Base-by-base conservation (phyloP, 169 alveolate genomes). In the Plasmodium gonderi region DNA sequence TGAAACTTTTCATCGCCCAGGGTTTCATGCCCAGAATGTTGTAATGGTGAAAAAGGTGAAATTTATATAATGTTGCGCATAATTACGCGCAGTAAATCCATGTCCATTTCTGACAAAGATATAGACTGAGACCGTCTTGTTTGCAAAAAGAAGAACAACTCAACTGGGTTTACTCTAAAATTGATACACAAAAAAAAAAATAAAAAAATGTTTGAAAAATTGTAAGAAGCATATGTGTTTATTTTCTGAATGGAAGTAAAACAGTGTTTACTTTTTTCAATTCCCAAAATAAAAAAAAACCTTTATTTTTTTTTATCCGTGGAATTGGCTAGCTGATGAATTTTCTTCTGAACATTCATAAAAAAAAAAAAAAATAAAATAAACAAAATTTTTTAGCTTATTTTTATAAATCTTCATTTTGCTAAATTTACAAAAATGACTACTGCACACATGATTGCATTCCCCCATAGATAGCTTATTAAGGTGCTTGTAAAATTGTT, bases 331-430 rank as follows among this genome's bases (percentile, higher is more conserved):
- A 20, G 72, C 72, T 60, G 72, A 1, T 80, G 64, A 20, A 80
- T 26, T 80, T 80, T 80, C n/a, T 45, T 65, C 51, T 64, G 78
- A 80, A 64, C 20, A 33, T 80, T 80, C 33, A 80, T 54, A 80
- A 80, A 80, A 60, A 80, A 80, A 45, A 80, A 80, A 31, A 80
- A 26, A 26, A 80, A 80, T n/a, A 64, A 80, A 80, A 38, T 80
- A 69, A 64, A 54, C 64, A 8, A 64, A 23, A 80, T 64, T 80
- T 33, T 80, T 80, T 38, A 80, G 23, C 42, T 65, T 11, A 42
- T 80, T 80, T 80, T 80, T 80, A 69, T 64, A 80, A 36, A 65
- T 80, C 72, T 60, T 80, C 54, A 80, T 80, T 80, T 80, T 80
- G 38, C 45, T 60, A 64, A 36, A 29, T 80, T 80, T 33, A 65